Evolutionary conservation across 2,329 filamentous ascomycete species (phyloP), one percentile per base, ranked within the genome.

Genomic region (Sclerotinia trifoliorum): DNA sequence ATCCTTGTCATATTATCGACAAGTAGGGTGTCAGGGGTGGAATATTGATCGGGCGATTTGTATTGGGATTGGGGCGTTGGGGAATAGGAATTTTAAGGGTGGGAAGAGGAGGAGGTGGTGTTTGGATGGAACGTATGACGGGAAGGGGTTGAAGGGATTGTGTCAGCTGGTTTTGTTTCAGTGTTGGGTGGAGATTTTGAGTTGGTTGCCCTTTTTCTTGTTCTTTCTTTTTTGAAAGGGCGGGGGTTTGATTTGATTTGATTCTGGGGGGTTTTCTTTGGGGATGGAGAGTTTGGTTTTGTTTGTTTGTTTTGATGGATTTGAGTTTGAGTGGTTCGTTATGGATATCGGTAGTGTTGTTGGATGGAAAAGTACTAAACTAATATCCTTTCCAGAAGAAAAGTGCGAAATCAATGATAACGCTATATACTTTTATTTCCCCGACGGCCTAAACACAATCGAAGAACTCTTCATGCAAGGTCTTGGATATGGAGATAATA

Each of bases 81-180:
- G 54, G 35, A 56, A 62, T 51, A 29, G 44, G 5, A 24, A 19
- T 1, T 8, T 24, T 19, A 48, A 19, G 11, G 1, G 44, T 3
- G 19, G 11, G 13, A 39, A 17, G 7, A 3, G 11, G 19, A 11
- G 2, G 8, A 39, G 8, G 26, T 62, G 58, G 58, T 4, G 4
- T 1, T 49, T 62, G 7, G 44, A 35, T 49, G 1, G 2, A 5
- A 5, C 3, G 13, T 62, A 62, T 62, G 58, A 48, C 35, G 13
- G 0, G 13, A 62, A 49, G 29, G 21, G 44, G 5, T 19, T 62
- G 44, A 62, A 62, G 44, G 58, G 58, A 2, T 39, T 62, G 58
- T 62, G 58, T 51, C 58, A 62, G 15, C 26, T 51, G 29, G 21
- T 49, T 5, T 15, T 62, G 21, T 62, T 62, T 49, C 19, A 51